Base-by-base conservation (phyloP, 257 asterid genomes). In the Knoxia roxburghii region DNA sequence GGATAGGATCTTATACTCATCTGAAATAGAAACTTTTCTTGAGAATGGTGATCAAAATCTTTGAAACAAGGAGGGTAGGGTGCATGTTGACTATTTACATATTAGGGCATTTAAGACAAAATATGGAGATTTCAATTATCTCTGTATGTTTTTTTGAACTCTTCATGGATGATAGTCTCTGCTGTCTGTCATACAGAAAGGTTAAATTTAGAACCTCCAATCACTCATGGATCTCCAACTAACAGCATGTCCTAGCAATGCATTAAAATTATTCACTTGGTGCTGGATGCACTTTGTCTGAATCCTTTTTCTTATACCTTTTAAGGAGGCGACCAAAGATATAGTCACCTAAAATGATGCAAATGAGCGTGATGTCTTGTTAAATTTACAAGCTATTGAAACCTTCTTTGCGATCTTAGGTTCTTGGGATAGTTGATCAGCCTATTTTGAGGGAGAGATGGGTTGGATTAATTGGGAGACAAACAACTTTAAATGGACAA, bases 381-480 rank as follows among this genome's bases (percentile, higher is more conserved):
- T 29, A 57, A 64, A n/a, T n/a, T n/a, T n/a, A n/a, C n/a, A n/a
- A n/a, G n/a, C n/a, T n/a, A n/a, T n/a, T n/a, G n/a, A n/a, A 41
- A 41, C 23, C 11, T 75, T 61, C 39, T 62, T 12, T 39, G 62
- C 17, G 41, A 61, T 76, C 41, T 77, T 65, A 94, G 99, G 83
- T 94, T 78, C 86, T 94, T 76, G 99, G 99, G 67, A 76, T 94
- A 67, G 83, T 94, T 75, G 96, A 94, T 82, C 99, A 94, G 72
- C 97, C 99, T 70, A 65, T 94, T 69, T 83, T 94, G 53, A 88
- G 85, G 85, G 99, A 94, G 75, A 88, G 99, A 81, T 94, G 97
- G 97, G 72, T 88, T 10, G 97, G 97, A 29, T 61, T 90, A 72
- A 79, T 68, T 40, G 97, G 96, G 75, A 82, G 85, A 82, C 82